Percentiles rank a stretch among this genome's conserved stretches.
Conservation (phyloP, 2,329 filamentous ascomycete species). For the Calonectria leucothoes region DNA sequence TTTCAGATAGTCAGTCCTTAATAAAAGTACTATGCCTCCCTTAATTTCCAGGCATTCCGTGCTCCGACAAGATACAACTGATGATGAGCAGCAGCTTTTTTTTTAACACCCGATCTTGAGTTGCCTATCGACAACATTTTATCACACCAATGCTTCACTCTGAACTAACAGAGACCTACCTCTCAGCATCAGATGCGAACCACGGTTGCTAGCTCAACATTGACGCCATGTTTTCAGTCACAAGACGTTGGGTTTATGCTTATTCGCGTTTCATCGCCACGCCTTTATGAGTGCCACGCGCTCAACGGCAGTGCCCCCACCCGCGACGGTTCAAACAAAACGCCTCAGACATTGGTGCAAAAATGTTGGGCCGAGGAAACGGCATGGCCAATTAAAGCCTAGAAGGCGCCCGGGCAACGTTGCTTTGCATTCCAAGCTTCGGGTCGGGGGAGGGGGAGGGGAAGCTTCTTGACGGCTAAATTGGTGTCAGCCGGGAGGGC, state of each 20-base stretch:
- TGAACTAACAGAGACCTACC: not conserved
- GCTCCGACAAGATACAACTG: no score
- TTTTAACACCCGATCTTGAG: not conserved
- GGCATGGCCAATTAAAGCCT: not conserved
- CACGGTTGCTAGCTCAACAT: not conserved
- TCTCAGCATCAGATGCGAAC: not conserved
- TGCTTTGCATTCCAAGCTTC: not conserved
- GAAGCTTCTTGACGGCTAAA: conserved; percentile 8
- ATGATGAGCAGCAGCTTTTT: not conserved
- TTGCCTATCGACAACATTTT: not conserved
- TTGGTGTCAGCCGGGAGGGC: not conserved
- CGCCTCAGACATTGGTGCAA: not conserved
- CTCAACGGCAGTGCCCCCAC: not conserved
- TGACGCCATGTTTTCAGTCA: not conserved
- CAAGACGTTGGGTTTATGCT: not conserved
- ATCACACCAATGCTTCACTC: not conserved
- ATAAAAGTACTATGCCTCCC: conserved; percentile 17
- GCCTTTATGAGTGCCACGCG: not conserved
- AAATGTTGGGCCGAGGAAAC: not conserved
- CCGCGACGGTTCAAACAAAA: not conserved
- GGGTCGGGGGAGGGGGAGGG: not conserved
- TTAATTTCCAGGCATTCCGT: no score
- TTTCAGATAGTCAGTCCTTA: conserved; percentile 21
- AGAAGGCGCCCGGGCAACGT: not conserved
- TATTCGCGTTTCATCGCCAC: not conserved